Evolutionary conservation across 1,284 basidiomycete species (phyloP).

Genomic region (Fomitopsis betulina): DNA sequence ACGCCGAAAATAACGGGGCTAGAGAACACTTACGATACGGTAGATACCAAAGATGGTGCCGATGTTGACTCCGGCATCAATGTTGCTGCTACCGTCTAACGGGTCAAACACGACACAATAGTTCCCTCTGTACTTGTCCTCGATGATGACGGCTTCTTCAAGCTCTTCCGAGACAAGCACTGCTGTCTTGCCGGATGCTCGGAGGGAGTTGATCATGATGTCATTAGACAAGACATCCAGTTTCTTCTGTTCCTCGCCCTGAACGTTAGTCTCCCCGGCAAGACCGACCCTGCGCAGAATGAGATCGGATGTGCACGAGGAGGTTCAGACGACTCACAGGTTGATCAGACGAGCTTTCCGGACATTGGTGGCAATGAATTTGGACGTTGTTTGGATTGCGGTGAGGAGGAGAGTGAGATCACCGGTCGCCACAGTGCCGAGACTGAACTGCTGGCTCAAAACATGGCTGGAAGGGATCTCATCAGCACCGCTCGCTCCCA

Average conservation of each 20-base stretch:
- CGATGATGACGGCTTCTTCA: conserved; percentile 90
- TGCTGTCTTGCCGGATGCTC: conserved; percentile 91
- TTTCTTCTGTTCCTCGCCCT: conserved; percentile 99
- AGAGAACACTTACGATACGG: conserved; percentile 61
- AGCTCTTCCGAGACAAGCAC: conserved; percentile 97
- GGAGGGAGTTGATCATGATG: conserved; percentile 97
- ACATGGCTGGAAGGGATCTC: conserved; percentile 60
- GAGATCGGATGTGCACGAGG: conserved; percentile 8
- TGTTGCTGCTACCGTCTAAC: conserved; percentile 97
- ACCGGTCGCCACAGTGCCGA: conserved; percentile 81
- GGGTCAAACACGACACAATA: conserved; percentile 99
- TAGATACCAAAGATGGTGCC: conserved; percentile 99
- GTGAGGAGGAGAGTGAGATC: conserved; percentile 94
- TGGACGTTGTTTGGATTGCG: conserved; percentile 93
- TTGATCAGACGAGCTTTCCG: conserved; percentile 97
- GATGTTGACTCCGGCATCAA: conserved; percentile 99
- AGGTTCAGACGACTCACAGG: conserved; percentile 55
- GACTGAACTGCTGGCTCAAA: conserved; percentile 74
- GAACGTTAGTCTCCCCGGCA: conserved; percentile 94
- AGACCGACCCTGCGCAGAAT: conserved; percentile 71
- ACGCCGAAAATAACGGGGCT: background rate
- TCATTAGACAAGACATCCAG: conserved; percentile 97
- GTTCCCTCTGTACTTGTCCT: conserved; percentile 71
- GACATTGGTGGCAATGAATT: conserved; percentile 98
- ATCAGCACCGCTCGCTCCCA: background rate